A percentile compares a stretch with the other conserved stretches of the same genome.
These are phyloP conservation scores for Gynochthodes officinalis DNA, from an alignment of 257 asterid genomes.

Conservation along the genomic window DNA sequence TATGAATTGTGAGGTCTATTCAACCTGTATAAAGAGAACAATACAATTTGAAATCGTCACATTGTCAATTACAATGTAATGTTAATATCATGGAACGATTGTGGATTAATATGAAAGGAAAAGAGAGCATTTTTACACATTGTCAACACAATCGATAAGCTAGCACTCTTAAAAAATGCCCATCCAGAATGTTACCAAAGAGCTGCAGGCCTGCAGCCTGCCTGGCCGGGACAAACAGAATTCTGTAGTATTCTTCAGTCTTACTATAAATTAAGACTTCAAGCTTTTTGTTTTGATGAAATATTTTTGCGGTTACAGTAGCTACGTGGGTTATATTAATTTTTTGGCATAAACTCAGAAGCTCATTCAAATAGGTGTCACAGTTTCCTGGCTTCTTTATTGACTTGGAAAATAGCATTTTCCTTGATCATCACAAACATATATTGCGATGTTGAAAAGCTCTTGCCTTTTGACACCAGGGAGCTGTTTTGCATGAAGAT, in stretches of 20 bases:
- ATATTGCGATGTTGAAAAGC: background rate
- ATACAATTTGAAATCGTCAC: background rate
- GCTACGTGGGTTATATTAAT: background rate
- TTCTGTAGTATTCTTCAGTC: no score
- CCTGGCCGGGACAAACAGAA: no score
- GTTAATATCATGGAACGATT: background rate
- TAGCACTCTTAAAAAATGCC: no score
- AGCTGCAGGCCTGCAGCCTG: no score
- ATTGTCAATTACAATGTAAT: background rate
- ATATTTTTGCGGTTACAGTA: background rate
- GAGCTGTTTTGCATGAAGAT: slow-evolving; percentile 74
- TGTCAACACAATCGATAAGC: no score
- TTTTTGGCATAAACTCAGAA: background rate
- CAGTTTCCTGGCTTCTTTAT: no score
- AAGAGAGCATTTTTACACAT: background rate
- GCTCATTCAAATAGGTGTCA: background rate
- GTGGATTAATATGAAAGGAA: slow-evolving; percentile 20
- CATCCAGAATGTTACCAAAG: background rate
- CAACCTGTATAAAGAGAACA: background rate
- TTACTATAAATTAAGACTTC: background rate
- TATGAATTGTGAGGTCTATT: background rate
- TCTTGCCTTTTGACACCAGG: slow-evolving; percentile 36
- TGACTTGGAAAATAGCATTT: background rate
- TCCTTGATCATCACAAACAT: no score
- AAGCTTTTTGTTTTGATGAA: background rate